These are phyloP conservation scores for Pinus tabuliformis DNA, from an alignment of 75 land plant species.

Conservation along the genomic window DNA sequence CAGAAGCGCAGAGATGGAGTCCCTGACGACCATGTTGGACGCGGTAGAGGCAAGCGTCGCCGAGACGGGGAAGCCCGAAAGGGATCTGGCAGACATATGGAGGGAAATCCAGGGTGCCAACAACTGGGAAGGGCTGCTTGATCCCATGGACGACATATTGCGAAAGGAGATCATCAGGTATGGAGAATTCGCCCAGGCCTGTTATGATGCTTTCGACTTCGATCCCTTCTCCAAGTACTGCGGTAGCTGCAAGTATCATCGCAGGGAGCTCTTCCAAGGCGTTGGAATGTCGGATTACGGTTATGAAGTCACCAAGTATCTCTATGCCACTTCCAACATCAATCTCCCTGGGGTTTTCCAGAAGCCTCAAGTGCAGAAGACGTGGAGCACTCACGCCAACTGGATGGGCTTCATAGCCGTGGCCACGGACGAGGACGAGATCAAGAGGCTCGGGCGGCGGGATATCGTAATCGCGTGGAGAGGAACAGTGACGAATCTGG, in stretches of 20 bases:
- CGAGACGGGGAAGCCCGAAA: not conserved
- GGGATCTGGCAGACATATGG: slow-evolving; percentile 5
- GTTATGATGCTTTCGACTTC: slow-evolving; percentile 61
- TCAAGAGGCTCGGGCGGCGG: slow-evolving; percentile 43
- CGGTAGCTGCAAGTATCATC: slow-evolving; percentile 49
- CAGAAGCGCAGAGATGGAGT: too few species aligned
- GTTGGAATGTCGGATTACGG: slow-evolving; percentile 28
- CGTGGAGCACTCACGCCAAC: slow-evolving; percentile 58
- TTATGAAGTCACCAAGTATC: slow-evolving; percentile 37
- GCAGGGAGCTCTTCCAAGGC: slow-evolving; percentile 17
- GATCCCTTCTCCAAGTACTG: slow-evolving; percentile 36
- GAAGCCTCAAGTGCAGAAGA: slow-evolving; percentile 7
- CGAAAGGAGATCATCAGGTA: slow-evolving; percentile 55
- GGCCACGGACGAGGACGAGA: slow-evolving; percentile 28
- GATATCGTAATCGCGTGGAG: slow-evolving; percentile 56
- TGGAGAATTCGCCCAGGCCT: slow-evolving; percentile 60
- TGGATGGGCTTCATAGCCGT: slow-evolving; percentile 81
- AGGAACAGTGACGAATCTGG: slow-evolving; percentile 31
- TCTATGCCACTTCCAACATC: slow-evolving; percentile 51
- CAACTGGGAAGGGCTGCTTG: slow-evolving; percentile 49
- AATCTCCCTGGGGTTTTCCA: slow-evolving; percentile 30
- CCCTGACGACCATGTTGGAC: too few species aligned
- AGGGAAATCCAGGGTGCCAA: slow-evolving; percentile 36
- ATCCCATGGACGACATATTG: slow-evolving; percentile 43
- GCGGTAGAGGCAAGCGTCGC: too few species aligned